phyloP scores from a whole-genome alignment of 768 basidiomycete genomes.

The Suillus clintonianus region DNA sequence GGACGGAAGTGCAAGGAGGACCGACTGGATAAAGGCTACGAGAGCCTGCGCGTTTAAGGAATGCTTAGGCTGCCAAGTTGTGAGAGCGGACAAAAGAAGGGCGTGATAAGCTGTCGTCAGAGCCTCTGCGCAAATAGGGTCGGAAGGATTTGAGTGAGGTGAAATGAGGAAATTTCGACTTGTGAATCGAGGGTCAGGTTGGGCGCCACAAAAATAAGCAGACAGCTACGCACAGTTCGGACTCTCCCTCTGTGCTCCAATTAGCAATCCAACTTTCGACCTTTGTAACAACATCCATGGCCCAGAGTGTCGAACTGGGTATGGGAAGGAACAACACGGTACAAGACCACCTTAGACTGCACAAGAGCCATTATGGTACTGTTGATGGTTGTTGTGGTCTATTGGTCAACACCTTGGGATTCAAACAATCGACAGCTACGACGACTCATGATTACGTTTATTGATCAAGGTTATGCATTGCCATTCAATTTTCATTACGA shows the following conservation, averaged over 20 bases:
- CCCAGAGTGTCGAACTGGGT: constrained; percentile 12
- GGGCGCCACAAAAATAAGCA: constrained; percentile 17
- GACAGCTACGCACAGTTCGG: constrained; percentile 53
- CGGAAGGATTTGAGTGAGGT: constrained; percentile 60
- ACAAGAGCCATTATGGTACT: constrained; percentile 22
- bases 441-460: no score
- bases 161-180: constrained; percentile 65
- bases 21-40: constrained; percentile 63
- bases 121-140: constrained; percentile 52
- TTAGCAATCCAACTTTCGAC: constrained; percentile 50
- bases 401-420: constrained; percentile 16
- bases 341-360: constrained; percentile 5
- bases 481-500: neutral
- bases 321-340: constrained; percentile 17
- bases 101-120: constrained; percentile 72
- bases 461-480: no score
- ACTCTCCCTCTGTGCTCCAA: constrained; percentile 63
- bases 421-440: neutral
- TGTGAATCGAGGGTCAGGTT: constrained; percentile 17
- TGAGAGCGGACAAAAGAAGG: constrained; percentile 59
- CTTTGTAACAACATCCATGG: constrained; percentile 62
- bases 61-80: constrained; percentile 53
- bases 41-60: constrained; percentile 52
- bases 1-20: constrained; percentile 64
- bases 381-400: constrained; percentile 27